Conservation (phyloP, 148 eudicot species). For the Amaranthus palmeri region DNA sequence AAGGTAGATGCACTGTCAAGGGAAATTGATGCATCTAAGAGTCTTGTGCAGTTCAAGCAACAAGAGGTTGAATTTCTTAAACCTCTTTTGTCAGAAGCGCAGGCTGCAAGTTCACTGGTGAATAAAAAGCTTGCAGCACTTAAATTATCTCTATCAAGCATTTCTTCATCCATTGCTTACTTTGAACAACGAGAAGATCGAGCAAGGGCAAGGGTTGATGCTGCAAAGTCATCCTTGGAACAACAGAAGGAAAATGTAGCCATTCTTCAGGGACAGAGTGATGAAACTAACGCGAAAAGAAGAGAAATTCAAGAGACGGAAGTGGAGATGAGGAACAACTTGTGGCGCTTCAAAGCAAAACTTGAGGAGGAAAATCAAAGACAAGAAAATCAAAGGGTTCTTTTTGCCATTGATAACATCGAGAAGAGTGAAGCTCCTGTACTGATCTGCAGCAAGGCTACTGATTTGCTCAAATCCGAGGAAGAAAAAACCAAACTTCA, state of each 20-base stretch:
- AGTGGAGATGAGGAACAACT: conserved; percentile 40
- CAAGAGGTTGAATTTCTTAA: conserved; percentile 35
- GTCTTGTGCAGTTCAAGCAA: conserved; percentile 41
- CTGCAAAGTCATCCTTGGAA: conserved; percentile 34
- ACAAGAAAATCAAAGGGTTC: conserved; percentile 70
- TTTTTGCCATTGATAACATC: conserved; percentile 70
- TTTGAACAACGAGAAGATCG: conserved; percentile 73
- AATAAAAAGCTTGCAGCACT: conserved; percentile 64
- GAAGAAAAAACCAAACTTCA: conserved; percentile 85
- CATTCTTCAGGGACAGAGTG: conserved; percentile 36
- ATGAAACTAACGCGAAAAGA: conserved; percentile 38
- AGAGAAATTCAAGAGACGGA: conserved; percentile 45
- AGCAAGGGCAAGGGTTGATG: conserved; percentile 46
- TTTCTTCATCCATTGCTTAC: conserved; percentile 59
- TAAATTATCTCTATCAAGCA: conserved; percentile 44
- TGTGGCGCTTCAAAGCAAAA: conserved; percentile 41
- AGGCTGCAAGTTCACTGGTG: conserved; percentile 36
- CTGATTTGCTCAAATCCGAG: conserved; percentile 75
- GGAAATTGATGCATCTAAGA: conserved; percentile 44
- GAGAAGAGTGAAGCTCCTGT: conserved; percentile 40
- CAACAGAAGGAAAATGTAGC: conserved; percentile 40
- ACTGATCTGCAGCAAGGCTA: conserved; percentile 53
- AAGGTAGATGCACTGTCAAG: conserved; percentile 47
- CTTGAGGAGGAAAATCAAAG: conserved; percentile 58
- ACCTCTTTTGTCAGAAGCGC: conserved; percentile 34